Evolutionary conservation across 352 stramenopile genomes (phyloP).

Genomic region (Phytophthora meadii): DNA sequence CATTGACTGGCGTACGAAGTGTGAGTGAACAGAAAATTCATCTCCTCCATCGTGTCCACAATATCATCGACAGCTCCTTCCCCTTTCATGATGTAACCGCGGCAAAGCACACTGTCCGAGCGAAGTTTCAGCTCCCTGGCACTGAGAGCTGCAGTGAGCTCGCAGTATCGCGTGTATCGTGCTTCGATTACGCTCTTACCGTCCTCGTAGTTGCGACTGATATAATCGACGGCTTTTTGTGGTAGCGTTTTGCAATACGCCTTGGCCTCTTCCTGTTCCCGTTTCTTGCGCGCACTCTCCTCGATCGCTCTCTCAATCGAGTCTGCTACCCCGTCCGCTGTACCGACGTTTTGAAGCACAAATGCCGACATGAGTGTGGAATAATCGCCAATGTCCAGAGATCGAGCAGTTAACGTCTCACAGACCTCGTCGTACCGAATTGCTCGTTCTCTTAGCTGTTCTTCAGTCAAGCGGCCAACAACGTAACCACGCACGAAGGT

Average conservation of each 20-base stretch:
- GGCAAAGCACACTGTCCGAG: neutral
- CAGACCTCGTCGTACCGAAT: neutral
- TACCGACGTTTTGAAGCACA: neutral
- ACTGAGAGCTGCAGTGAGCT: neutral
- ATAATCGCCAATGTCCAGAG: neutral
- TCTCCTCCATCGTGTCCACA: neutral
- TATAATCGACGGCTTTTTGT: neutral
- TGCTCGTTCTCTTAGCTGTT: neutral
- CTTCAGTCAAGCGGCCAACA: neutral
- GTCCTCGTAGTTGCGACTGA: neutral
- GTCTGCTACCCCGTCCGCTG: neutral
- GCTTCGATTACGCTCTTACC: neutral
- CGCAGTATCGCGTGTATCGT: neutral
- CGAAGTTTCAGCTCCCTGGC: neutral
- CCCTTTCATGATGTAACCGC: neutral
- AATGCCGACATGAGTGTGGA: neutral
- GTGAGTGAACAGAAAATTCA: neutral
- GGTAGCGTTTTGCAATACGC: neutral
- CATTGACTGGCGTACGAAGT: neutral
- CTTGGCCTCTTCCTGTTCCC: neutral
- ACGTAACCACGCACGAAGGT: neutral
- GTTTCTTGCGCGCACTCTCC: neutral
- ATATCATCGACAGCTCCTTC: neutral
- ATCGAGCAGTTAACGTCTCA: neutral
- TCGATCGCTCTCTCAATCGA: neutral